Base-by-base conservation (phyloP, 257 asterid species). In the Schizonepeta tenuifolia region DNA sequence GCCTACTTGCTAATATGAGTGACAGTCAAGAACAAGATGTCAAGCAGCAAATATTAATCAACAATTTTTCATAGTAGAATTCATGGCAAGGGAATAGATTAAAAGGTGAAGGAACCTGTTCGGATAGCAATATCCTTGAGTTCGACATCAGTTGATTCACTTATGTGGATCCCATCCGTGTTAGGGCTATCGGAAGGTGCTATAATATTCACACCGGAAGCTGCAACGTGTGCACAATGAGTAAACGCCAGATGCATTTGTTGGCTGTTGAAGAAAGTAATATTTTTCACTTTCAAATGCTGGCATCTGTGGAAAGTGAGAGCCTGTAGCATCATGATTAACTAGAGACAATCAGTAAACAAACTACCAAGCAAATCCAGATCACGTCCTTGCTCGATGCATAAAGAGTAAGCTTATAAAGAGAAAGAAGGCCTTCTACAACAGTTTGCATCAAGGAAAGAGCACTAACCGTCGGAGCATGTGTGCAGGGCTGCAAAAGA, bases 81-180 rank as follows among this genome's bases (percentile, higher is more conserved):
- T 40, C 0, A 40, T 40, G 44, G 44, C 44, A 40, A 40, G 44
- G 44, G 44, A 10, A 40, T 31, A 31, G 7, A 31, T 0, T 4
- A 5, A 31, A 31, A 31, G 5, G 5, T 7, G 36, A 31, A 31
- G 36, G 36, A 31, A 90, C 98, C 98, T 84, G 98, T 92, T 50
- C 83, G 56, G 33, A 90, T 76, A 24, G 65, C 65, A 65, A 80
- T 64, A 43, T 82, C 71, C 70, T 81, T 83, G 70, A 92, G 75
- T 43, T 68, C 75, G 28, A 92, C 90, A 47, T 36, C 46, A 2
- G 70, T 81, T 6, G 98, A 84, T 9, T 85, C 80, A 62, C 91
- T 90, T 69, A 92, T 82, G 83, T 92, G 98, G 71, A 92, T 86
- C 38, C 96, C 98, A 57, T 90, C 97, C 1, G 97, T 92, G 77